phyloP scores from a whole-genome alignment of 208 protist species.

The Trypanosoma lewisi region DNA sequence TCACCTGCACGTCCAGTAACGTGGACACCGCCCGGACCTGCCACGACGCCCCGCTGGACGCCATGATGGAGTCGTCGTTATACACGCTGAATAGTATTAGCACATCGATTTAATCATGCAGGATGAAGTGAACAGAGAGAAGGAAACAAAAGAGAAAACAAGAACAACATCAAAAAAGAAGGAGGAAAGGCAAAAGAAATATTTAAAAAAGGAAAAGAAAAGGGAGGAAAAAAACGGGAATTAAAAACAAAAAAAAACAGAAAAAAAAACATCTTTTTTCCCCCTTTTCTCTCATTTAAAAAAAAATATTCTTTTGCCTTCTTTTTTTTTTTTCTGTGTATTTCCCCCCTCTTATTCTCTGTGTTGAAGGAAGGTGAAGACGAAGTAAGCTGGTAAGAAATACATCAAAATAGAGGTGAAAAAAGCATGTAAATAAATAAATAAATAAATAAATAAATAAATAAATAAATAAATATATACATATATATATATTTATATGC shows the following conservation, averaged over 20 bases:
- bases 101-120: too few species aligned
- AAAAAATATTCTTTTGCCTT: not conserved
- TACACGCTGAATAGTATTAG: conserved; percentile 1
- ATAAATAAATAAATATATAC: conserved; percentile 18
- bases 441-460: not conserved
- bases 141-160: not conserved
- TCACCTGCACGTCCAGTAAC: conserved; percentile 11
- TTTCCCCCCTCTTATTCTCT: too few species aligned
- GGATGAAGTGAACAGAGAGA: not conserved
- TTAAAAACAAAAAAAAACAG: not conserved
- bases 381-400: not conserved
- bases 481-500: conserved; percentile 7
- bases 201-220: not conserved
- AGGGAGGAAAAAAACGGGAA: conserved; percentile 1
- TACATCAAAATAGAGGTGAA: not conserved
- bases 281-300: not conserved
- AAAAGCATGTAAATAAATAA: not conserved
- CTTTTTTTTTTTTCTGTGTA: conserved; percentile 6
- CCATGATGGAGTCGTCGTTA: conserved; percentile 16
- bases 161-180: too few species aligned
- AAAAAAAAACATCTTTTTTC: not conserved
- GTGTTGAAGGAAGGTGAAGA: too few species aligned
- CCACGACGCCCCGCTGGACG: conserved; percentile 22
- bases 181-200: not conserved
- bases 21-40: conserved; percentile 11